These are phyloP conservation scores for Lactifluus piperatus DNA, from an alignment of 768 basidiomycete genomes.

Conservation along the genomic window DNA sequence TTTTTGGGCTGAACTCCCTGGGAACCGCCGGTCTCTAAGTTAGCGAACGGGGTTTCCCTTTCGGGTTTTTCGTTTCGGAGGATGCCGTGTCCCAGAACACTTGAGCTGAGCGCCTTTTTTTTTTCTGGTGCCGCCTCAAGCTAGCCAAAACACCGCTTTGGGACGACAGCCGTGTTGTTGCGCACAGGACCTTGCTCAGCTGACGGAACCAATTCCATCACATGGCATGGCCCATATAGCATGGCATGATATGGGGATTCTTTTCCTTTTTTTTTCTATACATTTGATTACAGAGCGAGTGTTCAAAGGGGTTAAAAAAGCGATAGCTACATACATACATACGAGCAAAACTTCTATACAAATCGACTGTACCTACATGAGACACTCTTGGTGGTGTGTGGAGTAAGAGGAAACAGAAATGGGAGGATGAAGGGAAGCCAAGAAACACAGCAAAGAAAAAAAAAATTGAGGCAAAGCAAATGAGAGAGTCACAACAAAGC, in stretches of 20 bases:
- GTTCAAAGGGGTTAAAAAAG: background rate
- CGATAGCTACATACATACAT: conserved; percentile 14
- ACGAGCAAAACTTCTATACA: conserved; percentile 11
- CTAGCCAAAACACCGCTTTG: background rate
- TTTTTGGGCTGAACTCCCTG: background rate
- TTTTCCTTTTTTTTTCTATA: background rate
- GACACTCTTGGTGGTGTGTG: background rate
- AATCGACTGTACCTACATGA: conserved; percentile 13
- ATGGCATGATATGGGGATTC: too few species aligned
- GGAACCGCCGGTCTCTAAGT: background rate
- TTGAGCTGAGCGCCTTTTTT: too few species aligned
- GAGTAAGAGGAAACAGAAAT: background rate
- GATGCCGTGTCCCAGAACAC: conserved; percentile 1
- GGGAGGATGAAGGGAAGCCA: background rate
- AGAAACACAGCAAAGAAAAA: background rate
- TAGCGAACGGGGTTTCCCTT: conserved; percentile 9
- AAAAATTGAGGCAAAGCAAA: background rate
- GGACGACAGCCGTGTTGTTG: background rate
- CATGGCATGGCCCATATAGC: too few species aligned
- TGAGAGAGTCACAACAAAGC: background rate
- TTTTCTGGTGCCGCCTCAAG: background rate
- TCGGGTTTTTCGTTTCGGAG: conserved; percentile 1
- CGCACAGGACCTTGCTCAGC: background rate
- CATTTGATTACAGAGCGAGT: background rate
- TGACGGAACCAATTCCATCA: background rate